Conservation (phyloP, 495 filamentous ascomycete genomes). For the Talaromyces thailandensis region DNA sequence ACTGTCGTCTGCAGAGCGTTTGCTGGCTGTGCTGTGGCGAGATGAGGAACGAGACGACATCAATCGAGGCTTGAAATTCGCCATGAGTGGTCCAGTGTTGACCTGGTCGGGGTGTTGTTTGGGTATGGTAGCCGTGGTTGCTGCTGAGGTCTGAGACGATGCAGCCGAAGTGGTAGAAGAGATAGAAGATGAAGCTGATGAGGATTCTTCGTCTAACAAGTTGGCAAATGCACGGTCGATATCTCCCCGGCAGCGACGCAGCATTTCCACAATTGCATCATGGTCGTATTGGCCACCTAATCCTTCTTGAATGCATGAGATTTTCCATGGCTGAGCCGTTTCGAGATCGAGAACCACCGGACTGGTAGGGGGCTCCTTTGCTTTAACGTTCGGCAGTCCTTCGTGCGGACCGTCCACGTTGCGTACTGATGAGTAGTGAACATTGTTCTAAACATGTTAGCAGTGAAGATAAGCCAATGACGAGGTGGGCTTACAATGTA, state of each 20-base stretch:
- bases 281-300: constrained; percentile 48
- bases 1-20: constrained; percentile 39
- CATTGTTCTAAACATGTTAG: constrained; percentile 40
- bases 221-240: constrained; percentile 50
- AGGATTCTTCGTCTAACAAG: constrained; percentile 43
- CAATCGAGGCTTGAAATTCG: constrained; percentile 27
- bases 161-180: constrained; percentile 5
- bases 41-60: constrained; percentile 34
- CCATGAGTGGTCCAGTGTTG: constrained; percentile 9
- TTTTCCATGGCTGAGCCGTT: constrained; percentile 51
- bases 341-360: constrained; percentile 16
- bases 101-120: constrained; percentile 10
- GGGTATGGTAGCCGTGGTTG: not conserved
- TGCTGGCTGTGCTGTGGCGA: constrained; percentile 38
- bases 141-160: constrained; percentile 1
- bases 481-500: constrained; percentile 52
- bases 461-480: not conserved
- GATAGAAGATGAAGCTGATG: constrained; percentile 22
- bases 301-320: constrained; percentile 47
- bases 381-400: constrained; percentile 39
- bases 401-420: constrained; percentile 50
- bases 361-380: constrained; percentile 12
- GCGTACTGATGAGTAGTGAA: constrained; percentile 70
- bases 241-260: constrained; percentile 53
- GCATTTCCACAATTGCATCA: constrained; percentile 44